phyloP scores from a whole-genome alignment of 2,329 filamentous ascomycete species.

The Fusarium cicatricum region DNA sequence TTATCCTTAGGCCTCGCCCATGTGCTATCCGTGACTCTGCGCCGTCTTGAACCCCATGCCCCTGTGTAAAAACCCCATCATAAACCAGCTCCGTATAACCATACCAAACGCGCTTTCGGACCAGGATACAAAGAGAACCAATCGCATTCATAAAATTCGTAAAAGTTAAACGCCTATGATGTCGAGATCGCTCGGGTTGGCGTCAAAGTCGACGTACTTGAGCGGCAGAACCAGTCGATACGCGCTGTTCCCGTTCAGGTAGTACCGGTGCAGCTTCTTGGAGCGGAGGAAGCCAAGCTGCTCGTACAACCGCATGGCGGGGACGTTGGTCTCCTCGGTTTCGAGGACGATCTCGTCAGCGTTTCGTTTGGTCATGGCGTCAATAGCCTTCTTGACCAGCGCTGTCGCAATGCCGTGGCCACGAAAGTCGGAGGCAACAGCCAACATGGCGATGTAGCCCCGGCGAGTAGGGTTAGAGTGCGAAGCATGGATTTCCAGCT shows the following conservation, averaged over 20 bases:
- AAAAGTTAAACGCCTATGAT: conserved; percentile 35
- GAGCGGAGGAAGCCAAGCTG: conserved; percentile 89
- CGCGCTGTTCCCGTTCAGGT: conserved; percentile 94
- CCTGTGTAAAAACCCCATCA: neutral
- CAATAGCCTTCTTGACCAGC: conserved; percentile 88
- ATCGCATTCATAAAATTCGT: neutral
- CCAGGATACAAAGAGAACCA: neutral
- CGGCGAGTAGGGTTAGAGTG: conserved; percentile 78
- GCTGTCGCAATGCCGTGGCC: conserved; percentile 88
- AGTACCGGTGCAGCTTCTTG: conserved; percentile 94
- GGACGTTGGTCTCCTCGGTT: conserved; percentile 91
- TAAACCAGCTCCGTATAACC: conserved; percentile 5
- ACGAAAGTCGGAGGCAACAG: conserved; percentile 81
- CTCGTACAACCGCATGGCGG: conserved; percentile 93
- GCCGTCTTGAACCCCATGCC: neutral
- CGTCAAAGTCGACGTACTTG: conserved; percentile 60
- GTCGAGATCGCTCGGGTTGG: conserved; percentile 47
- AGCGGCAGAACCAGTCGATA: conserved; percentile 87
- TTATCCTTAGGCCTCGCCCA: conserved; percentile 15
- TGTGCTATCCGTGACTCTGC: conserved; percentile 11
- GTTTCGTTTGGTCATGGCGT: conserved; percentile 83
- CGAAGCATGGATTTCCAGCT: conserved; percentile 88
- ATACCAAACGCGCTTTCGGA: neutral
- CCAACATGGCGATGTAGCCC: conserved; percentile 98
- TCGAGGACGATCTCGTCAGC: conserved; percentile 97